A percentile compares a stretch with the other conserved stretches of the same genome.
Conservation (phyloP, 805 yeast species). For the Kazachstania viticola region DNA sequence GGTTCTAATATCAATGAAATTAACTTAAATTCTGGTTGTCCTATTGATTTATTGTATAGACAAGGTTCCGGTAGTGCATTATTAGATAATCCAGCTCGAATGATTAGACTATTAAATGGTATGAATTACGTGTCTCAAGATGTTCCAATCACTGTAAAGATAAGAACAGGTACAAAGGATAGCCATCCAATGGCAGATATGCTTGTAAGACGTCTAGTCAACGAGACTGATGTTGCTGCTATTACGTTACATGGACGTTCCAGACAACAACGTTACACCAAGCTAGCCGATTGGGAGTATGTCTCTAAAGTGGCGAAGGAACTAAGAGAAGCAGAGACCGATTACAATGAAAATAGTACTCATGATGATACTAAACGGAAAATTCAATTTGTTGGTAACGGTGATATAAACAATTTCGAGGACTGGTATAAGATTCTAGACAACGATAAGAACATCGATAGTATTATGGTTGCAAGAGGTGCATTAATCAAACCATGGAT, state of each 20-base stretch:
- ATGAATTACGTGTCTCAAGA: conserved; percentile 89
- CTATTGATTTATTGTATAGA: conserved; percentile 85
- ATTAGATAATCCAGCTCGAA: conserved; percentile 76
- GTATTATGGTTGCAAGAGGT: conserved; percentile 96
- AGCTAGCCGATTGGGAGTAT: conserved; percentile 88
- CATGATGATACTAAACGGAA: conserved; percentile 36
- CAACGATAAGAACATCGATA: conserved; percentile 59
- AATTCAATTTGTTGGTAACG: conserved; percentile 86
- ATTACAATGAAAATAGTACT: conserved; percentile 42
- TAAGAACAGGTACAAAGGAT: conserved; percentile 85
- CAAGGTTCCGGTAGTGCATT: conserved; percentile 95
- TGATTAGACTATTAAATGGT: conserved; percentile 67
- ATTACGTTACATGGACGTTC: conserved; percentile 94
- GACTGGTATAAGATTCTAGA: conserved; percentile 74
- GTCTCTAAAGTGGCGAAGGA: conserved; percentile 60
- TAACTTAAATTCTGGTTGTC: conserved; percentile 94
- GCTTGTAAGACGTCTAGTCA: conserved; percentile 57
- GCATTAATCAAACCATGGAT: conserved; percentile 98
- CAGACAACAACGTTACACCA: conserved; percentile 88
- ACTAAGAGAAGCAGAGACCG: conserved; percentile 45
- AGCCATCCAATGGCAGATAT: conserved; percentile 77
- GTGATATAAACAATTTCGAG: conserved; percentile 76
- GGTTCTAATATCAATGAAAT: conserved; percentile 62
- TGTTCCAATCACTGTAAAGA: conserved; percentile 81
- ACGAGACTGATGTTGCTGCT: conserved; percentile 77